phyloP scores from a whole-genome alignment of 1,139 yeast species.

The Suhomyces wounanorum region DNA sequence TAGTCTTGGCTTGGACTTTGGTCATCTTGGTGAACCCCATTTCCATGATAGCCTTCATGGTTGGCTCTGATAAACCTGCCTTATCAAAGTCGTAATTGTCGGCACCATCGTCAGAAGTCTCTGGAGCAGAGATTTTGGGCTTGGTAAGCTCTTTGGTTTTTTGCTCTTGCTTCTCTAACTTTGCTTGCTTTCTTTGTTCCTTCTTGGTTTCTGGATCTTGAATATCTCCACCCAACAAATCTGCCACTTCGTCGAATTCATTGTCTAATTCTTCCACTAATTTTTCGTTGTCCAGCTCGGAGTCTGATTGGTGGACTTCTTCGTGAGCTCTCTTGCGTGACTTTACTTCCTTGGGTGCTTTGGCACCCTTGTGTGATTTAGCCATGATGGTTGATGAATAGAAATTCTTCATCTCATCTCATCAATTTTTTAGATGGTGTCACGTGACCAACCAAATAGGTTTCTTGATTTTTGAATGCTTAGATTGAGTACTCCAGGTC shows the following conservation, averaged over 20 bases:
- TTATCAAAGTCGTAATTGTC: conserved; percentile 48
- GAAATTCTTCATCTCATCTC: conserved; percentile 26
- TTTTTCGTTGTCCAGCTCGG: conserved; percentile 41
- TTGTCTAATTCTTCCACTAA: conserved; percentile 51
- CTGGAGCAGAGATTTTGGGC: conserved; percentile 24
- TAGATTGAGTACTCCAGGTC: neutral
- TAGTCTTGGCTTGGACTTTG: conserved; percentile 88
- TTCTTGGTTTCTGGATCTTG: conserved; percentile 41
- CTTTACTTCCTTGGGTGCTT: conserved; percentile 6
- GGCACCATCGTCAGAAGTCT: conserved; percentile 44
- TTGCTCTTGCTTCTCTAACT: conserved; percentile 22
- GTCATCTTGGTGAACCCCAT: conserved; percentile 95
- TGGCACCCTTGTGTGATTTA: conserved; percentile 11
- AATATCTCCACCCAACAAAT: conserved; percentile 47
- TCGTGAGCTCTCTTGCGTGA: conserved; percentile 22
- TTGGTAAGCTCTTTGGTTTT: conserved; percentile 26
- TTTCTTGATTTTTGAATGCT: neutral
- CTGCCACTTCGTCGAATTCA: conserved; percentile 59
- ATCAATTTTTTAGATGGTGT: conserved; percentile 18
- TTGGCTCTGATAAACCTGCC: conserved; percentile 72
- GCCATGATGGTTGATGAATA: conserved; percentile 10
- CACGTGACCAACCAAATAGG: conserved; percentile 2
- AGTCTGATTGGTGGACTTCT: conserved; percentile 24
- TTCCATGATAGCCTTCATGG: conserved; percentile 71
- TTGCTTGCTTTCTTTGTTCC: conserved; percentile 22